Conservation (phyloP, 495 filamentous ascomycete genomes). For the Bryoglossum gracile region DNA sequence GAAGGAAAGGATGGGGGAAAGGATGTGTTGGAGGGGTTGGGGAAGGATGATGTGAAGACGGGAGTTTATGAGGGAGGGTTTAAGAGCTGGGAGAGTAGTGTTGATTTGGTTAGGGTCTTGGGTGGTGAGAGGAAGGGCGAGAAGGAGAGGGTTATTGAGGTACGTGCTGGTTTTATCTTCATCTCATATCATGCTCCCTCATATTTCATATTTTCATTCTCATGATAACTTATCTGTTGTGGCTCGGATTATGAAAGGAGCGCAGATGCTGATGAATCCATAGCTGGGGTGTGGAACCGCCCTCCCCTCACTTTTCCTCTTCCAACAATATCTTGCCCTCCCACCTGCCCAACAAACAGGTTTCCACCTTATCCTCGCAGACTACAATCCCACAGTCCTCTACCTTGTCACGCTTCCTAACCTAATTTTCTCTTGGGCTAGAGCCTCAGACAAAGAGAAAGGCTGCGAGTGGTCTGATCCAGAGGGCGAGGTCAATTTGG, state of each 20-base stretch:
- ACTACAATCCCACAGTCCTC: constrained; percentile 85
- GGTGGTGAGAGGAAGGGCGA: constrained; percentile 36
- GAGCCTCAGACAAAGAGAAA: constrained; percentile 17
- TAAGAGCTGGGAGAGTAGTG: constrained; percentile 95
- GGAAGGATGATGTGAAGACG: constrained; percentile 76
- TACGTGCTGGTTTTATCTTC: too few species aligned
- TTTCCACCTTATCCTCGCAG: constrained; percentile 65
- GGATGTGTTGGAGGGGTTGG: constrained; percentile 44
- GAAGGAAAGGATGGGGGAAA: too few species aligned
- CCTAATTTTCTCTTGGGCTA: constrained; percentile 73
- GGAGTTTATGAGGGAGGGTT: constrained; percentile 97
- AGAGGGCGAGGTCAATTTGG: constrained; percentile 70
- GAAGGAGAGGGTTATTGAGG: constrained; percentile 62
- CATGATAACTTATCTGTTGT: too few species aligned
- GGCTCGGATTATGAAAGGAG: too few species aligned
- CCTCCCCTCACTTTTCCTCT: constrained; percentile 70
- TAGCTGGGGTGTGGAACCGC: constrained; percentile 90
- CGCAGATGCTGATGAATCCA: too few species aligned
- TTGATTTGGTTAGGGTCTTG: constrained; percentile 76
- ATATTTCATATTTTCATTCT: too few species aligned
- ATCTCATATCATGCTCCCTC: too few species aligned
- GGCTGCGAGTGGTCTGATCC: too few species aligned
- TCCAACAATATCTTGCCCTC: constrained; percentile 46
- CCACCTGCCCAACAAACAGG: constrained; percentile 3
- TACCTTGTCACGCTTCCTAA: constrained; percentile 86